Base-by-base conservation (phyloP, 2,329 filamentous ascomycete species). In the Nigrospora sphaerica region DNA sequence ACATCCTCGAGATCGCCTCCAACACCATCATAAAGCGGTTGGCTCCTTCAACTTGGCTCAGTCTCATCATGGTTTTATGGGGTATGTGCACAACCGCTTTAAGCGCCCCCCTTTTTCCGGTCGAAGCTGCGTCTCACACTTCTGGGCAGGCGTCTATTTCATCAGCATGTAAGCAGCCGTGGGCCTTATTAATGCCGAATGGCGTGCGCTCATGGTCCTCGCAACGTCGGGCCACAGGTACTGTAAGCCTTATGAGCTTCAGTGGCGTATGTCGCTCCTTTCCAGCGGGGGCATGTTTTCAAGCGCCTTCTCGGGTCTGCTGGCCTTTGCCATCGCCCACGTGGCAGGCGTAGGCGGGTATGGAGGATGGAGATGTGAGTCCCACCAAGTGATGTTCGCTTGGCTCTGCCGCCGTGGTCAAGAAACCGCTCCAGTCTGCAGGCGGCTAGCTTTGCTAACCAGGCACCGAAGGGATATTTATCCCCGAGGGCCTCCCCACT, bases 341-440 rank as follows among this genome's bases (percentile, higher is more conserved):
- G 67, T 77, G 50, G 62, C 71, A 28, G 72, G 73, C 2, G 57
- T 62, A 1, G 56, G 63, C 5, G 68, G 69, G 12, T 53, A 73
- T n/a, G 56, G 58, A 1, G 70, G 70, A 2, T 79, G 72, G 72
- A 28, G 23, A 23, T 28, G 23, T 28, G 7, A 28, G 23, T 28
- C 23, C 7, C 6, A 28, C 19, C 19, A n/a, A n/a, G n/a, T n/a
- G n/a, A 4, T 23, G 19, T 23, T 23, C 6, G 19, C 19, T 23
- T 23, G 19, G 19, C 19, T 23, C n/a, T n/a, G 67, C 68, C 4
- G 67, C 65, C 3, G 66, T 61, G 42, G 80, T 81, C 77, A 67
- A 80, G 47, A 71, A 70, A 10, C 63, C 78, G 3, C 72, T 78
- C 50, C 71, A 69, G 50, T 65, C 68, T 40, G 67, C 72, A 0